phyloP scores from a whole-genome alignment of 495 filamentous ascomycete species.

The Cenococcum geophilum region DNA sequence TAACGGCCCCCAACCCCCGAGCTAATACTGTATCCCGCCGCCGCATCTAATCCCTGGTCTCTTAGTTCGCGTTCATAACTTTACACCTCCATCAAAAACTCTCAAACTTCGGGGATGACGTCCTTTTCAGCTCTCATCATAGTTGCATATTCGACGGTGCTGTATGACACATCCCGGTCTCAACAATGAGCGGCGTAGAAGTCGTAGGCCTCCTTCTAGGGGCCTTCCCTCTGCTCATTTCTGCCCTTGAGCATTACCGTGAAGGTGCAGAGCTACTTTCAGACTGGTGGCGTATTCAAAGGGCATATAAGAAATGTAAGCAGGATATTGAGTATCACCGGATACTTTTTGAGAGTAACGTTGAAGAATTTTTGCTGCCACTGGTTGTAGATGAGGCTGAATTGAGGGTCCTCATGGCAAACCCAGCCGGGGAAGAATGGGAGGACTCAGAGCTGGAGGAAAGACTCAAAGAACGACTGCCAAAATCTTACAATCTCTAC shows the following conservation, averaged over 20 bases:
- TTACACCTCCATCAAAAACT: background rate
- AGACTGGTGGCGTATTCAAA: constrained; percentile 23
- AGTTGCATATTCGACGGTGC: too few species aligned
- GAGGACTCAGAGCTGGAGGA: constrained; percentile 15
- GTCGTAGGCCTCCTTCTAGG: constrained; percentile 20
- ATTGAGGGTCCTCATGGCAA: constrained; percentile 10
- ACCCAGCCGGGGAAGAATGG: constrained; percentile 21
- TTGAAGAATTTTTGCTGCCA: constrained; percentile 33
- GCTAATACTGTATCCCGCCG: too few species aligned
- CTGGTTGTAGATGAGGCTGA: constrained; percentile 32
- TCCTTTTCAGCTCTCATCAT: too few species aligned
- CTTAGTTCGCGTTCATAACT: background rate
- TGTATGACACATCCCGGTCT: background rate
- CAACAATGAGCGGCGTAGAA: constrained; percentile 25
- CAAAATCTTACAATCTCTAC: constrained; percentile 18
- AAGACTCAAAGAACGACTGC: constrained; percentile 18
- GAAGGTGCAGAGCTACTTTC: constrained; percentile 11
- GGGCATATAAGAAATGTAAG: constrained; percentile 20
- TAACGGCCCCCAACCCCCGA: too few species aligned
- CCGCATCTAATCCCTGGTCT: too few species aligned
- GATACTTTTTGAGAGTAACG: constrained; percentile 27
- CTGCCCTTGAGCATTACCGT: constrained; percentile 20
- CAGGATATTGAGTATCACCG: constrained; percentile 34
- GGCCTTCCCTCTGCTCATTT: constrained; percentile 24
- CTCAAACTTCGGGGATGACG: too few species aligned